Evolutionary conservation across 2,329 filamentous ascomycete species (phyloP).

Genomic region (Dissoconium aciculare): DNA sequence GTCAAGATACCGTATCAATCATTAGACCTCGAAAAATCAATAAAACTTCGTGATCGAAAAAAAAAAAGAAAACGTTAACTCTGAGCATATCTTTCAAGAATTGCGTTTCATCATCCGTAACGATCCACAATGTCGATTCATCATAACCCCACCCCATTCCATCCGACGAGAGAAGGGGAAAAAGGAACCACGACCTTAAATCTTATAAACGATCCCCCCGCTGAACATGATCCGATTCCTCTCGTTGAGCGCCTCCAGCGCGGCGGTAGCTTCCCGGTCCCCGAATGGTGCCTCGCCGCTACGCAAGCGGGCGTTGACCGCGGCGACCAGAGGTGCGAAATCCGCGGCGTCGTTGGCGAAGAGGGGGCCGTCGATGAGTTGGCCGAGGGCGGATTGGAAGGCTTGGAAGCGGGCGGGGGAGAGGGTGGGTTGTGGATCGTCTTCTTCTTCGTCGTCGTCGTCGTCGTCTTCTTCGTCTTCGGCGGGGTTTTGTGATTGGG

Average conservation of each 20-base stretch:
- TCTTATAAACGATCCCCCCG: constrained; percentile 37
- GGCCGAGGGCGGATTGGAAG: constrained; percentile 71
- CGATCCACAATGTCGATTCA: too few species aligned
- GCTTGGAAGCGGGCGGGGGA: constrained; percentile 46
- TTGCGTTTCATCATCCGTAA: too few species aligned
- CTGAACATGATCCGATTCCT: constrained; percentile 73
- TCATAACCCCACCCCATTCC: too few species aligned
- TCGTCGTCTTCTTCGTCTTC: constrained; percentile 12
- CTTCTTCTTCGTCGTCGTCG: constrained; percentile 21
- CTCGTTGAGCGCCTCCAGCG: constrained; percentile 64
- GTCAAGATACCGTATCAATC: too few species aligned
- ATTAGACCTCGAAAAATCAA: too few species aligned
- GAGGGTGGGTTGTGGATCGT: constrained; percentile 27
- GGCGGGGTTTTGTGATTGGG: constrained; percentile 1
- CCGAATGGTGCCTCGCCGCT: constrained; percentile 47
- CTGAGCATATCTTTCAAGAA: too few species aligned
- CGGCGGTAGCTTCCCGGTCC: constrained; percentile 57
- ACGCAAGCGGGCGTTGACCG: constrained; percentile 60
- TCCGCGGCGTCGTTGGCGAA: constrained; percentile 77
- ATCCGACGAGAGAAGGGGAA: too few species aligned
- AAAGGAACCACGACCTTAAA: too few species aligned
- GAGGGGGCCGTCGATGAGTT: constrained; percentile 64
- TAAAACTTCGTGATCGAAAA: too few species aligned
- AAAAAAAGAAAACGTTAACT: too few species aligned
- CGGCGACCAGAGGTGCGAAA: constrained; percentile 57